Evolutionary conservation across 78 protist species (phyloP).

Genomic region (Dictyostelium purpureum): DNA sequence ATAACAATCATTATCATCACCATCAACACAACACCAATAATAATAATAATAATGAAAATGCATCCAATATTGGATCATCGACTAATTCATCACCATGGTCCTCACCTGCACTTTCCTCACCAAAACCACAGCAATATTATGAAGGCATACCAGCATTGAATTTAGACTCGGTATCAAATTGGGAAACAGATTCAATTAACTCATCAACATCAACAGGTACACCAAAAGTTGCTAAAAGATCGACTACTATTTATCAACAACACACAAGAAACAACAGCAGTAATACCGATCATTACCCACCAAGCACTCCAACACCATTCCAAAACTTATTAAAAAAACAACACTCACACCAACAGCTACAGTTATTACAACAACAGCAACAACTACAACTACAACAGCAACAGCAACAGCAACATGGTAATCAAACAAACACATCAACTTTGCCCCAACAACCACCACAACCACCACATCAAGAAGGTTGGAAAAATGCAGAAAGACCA

Average conservation of each 20-base stretch:
- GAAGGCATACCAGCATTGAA: background rate
- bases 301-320: too few species aligned
- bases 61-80: background rate
- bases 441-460: background rate
- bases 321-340: background rate
- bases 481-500: constrained; percentile 65
- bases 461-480: background rate
- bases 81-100: constrained; percentile 20
- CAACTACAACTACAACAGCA: constrained; percentile 8
- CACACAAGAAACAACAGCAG: background rate
- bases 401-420: background rate
- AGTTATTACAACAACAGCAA: background rate
- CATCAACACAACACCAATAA: background rate
- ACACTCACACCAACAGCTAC: background rate
- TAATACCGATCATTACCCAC: background rate
- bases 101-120: constrained; percentile 3
- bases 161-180: background rate
- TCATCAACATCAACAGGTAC: background rate
- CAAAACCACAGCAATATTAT: background rate
- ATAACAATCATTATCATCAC: background rate
- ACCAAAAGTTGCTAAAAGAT: background rate
- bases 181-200: constrained; percentile 7
- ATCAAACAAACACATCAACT: background rate
- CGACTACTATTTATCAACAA: background rate
- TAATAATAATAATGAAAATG: background rate